A percentile compares a stretch with the other conserved stretches of the same genome.
Conservation (phyloP, 192 early-diverging fungal species). For the Rhizoclosmatium sp. region DNA sequence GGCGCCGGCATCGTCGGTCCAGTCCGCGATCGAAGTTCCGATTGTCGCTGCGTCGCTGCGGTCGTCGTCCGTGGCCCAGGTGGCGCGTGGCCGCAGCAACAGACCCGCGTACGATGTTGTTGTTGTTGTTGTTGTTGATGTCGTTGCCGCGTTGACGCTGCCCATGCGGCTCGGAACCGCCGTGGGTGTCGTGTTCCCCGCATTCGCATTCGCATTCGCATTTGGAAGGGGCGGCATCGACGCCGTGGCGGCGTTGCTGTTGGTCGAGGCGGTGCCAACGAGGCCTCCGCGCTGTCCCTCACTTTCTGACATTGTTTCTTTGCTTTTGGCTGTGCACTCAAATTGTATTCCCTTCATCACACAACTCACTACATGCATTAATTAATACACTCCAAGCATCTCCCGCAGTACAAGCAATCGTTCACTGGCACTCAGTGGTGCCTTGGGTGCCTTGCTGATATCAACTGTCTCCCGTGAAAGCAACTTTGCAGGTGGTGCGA, state of each 20-base stretch:
- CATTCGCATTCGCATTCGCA: background rate
- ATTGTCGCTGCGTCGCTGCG: conserved; percentile 41
- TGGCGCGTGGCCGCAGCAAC: background rate
- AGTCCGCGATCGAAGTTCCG: conserved; percentile 37
- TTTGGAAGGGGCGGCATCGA: background rate
- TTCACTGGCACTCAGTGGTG: conserved; percentile 41
- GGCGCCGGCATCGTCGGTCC: conserved; percentile 16
- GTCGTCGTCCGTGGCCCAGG: conserved; percentile 31
- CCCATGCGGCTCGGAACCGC: background rate
- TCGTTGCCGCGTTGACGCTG: background rate
- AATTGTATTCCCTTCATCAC: background rate
- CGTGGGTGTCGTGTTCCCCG: background rate
- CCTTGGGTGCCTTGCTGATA: conserved; percentile 34
- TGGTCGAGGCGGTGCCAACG: background rate
- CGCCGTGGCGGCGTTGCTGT: no score
- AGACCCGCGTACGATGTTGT: background rate
- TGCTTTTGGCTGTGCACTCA: background rate
- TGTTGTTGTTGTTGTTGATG: conserved; percentile 7
- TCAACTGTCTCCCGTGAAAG: background rate
- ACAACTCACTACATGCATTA: no score
- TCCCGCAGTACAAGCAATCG: conserved; percentile 45
- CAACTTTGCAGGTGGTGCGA: background rate
- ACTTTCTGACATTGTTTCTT: background rate
- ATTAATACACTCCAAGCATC: conserved; percentile 36
- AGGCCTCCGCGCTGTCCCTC: background rate